Evolutionary conservation across 2,329 filamentous ascomycete species (phyloP).

Genomic region (Phaeomoniella chlamydospora): DNA sequence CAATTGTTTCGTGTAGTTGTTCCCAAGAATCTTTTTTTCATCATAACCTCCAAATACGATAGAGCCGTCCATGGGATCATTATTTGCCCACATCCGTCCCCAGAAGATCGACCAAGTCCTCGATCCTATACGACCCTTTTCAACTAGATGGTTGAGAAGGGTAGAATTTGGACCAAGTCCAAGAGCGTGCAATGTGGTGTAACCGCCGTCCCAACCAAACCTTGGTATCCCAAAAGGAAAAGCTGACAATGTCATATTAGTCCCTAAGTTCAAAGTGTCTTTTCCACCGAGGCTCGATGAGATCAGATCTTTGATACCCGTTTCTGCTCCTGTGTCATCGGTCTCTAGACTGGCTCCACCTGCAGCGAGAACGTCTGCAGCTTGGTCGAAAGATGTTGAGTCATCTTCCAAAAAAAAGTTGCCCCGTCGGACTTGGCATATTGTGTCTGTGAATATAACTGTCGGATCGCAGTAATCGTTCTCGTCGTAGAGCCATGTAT

Average conservation of each 20-base stretch:
- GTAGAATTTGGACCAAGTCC: constrained; percentile 5
- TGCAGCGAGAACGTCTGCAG: no score
- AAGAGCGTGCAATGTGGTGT: constrained; percentile 3
- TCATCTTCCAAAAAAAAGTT: neutral
- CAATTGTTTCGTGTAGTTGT: constrained; percentile 8
- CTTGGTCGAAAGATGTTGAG: no score
- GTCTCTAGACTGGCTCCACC: no score
- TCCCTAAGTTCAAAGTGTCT: no score
- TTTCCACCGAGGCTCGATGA: no score
- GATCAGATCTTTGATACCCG: no score
- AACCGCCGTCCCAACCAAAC: no score
- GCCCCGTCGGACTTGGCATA: neutral
- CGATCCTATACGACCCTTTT: constrained; percentile 9
- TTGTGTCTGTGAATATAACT: neutral
- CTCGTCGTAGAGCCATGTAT: neutral
- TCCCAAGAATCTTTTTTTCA: constrained; percentile 12
- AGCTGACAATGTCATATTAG: no score
- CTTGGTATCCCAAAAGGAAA: no score
- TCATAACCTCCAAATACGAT: constrained; percentile 16
- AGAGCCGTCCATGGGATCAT: constrained; percentile 11
- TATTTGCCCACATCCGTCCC: constrained; percentile 9
- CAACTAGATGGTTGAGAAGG: constrained; percentile 10
- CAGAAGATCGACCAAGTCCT: constrained; percentile 13
- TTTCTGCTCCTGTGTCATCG: no score
- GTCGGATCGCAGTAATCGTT: neutral